These are phyloP conservation scores for Sporisorium iseilematis-ciliati DNA, from an alignment of 1,284 basidiomycete genomes.

Conservation along the genomic window DNA sequence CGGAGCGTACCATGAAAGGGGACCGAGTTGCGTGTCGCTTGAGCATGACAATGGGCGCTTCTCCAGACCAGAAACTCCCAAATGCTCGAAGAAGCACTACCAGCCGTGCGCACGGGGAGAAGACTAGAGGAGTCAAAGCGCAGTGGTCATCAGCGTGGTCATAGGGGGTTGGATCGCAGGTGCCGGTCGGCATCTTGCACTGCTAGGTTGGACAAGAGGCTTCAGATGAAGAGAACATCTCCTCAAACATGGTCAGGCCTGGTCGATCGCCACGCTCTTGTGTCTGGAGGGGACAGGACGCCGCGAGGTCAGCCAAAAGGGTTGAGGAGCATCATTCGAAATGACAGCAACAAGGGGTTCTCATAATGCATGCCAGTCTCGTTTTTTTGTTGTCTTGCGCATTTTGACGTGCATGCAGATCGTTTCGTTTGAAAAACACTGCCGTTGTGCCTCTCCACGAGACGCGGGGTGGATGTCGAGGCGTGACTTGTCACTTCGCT, in stretches of 20 bases:
- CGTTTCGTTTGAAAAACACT: background rate
- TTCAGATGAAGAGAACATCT: too few relatives aligned
- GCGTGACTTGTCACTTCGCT: slow-evolving; percentile 37
- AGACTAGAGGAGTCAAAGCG: slow-evolving; percentile 2
- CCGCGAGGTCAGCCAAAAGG: background rate
- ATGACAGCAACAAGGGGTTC: slow-evolving; percentile 21
- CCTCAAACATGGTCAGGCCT: too few relatives aligned
- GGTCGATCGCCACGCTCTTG: slow-evolving; percentile 3
- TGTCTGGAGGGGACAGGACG: background rate
- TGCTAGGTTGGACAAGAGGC: background rate
- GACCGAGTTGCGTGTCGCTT: background rate
- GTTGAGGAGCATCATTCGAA: background rate
- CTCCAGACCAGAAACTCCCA: slow-evolving; percentile 1
- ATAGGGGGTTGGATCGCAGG: slow-evolving; percentile 6
- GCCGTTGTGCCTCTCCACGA: slow-evolving; percentile 1
- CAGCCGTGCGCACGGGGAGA: background rate
- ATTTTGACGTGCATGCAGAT: slow-evolving; percentile 28
- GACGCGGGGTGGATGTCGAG: background rate
- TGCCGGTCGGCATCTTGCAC: slow-evolving; percentile 5
- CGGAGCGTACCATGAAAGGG: background rate
- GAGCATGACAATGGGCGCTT: background rate
- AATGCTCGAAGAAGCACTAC: background rate
- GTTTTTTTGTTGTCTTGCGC: slow-evolving; percentile 4
- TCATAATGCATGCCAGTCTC: slow-evolving; percentile 10
- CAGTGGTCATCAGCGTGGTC: background rate